Evolutionary conservation across 2,329 filamentous ascomycete genomes (phyloP).

Genomic region (Fusarium ambrosium): DNA sequence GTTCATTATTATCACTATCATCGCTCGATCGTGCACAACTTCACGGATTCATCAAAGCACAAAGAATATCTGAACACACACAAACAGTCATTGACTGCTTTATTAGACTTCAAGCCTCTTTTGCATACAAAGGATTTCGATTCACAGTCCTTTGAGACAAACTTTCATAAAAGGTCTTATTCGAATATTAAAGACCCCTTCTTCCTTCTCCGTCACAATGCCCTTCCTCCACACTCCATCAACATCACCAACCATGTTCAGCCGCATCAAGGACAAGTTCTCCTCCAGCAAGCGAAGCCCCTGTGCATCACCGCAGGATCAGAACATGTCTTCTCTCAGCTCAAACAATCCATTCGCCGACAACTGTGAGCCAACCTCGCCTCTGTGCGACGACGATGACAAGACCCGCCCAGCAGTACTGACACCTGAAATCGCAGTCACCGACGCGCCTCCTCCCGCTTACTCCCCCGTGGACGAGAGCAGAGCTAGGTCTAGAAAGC

Average conservation of each 20-base stretch:
- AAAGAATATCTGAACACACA: slow-evolving; percentile 8
- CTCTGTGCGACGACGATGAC: neutral
- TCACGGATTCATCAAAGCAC: neutral
- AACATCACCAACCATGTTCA: slow-evolving; percentile 37
- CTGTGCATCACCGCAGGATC: neutral
- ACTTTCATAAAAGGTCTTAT: neutral
- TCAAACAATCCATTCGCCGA: slow-evolving; percentile 17
- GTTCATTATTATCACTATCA: neutral
- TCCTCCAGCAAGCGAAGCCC: slow-evolving; percentile 43
- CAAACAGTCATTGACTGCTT: neutral
- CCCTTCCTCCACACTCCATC: neutral
- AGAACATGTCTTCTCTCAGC: slow-evolving; percentile 14
- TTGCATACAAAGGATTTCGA: neutral
- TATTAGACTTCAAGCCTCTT: neutral
- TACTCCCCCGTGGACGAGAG: slow-evolving; percentile 43
- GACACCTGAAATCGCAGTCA: slow-evolving; percentile 22
- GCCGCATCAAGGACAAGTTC: slow-evolving; percentile 52
- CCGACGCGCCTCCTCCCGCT: slow-evolving; percentile 55
- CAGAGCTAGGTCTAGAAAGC: slow-evolving; percentile 3
- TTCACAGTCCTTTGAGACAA: neutral
- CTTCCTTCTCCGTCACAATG: neutral
- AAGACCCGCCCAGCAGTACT: neutral
- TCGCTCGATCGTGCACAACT: neutral
- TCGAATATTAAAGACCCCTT: neutral
- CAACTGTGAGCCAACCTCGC: slow-evolving; percentile 4